Evolutionary conservation across 345 rosid genomes (phyloP).

Genomic region (Brassica rapa): DNA sequence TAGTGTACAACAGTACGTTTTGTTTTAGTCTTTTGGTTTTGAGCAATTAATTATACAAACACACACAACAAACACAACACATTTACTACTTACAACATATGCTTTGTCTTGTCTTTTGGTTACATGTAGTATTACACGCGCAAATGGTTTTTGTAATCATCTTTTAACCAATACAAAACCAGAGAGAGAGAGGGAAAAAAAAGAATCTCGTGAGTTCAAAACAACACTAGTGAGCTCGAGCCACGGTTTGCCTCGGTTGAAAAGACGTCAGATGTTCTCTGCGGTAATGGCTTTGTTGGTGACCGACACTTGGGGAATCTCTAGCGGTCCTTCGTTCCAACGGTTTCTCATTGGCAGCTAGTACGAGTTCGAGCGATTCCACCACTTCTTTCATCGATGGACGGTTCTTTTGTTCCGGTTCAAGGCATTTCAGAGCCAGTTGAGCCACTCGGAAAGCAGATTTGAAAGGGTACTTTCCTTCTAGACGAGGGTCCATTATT

Average conservation of each 20-base stretch:
- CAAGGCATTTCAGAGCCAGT: slow-evolving; percentile 73
- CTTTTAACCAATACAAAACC: slow-evolving; percentile 22
- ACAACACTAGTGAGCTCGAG: slow-evolving; percentile 37
- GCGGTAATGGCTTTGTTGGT: slow-evolving; percentile 45
- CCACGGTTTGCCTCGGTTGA: slow-evolving; percentile 44
- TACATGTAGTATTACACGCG: slow-evolving; percentile 6
- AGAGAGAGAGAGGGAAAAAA: not conserved
- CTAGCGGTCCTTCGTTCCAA: slow-evolving; percentile 54
- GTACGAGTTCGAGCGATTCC: slow-evolving; percentile 58
- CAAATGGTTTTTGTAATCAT: not conserved
- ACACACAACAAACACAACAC: not conserved
- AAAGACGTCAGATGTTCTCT: slow-evolving; percentile 57
- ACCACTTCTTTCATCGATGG: slow-evolving; percentile 88
- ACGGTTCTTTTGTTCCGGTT: slow-evolving; percentile 64
- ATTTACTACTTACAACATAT: not conserved
- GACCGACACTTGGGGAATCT: slow-evolving; percentile 33
- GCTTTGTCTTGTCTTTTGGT: slow-evolving; percentile 11
- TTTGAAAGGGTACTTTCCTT: slow-evolving; percentile 81
- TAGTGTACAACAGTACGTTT: too few relatives aligned
- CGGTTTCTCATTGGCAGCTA: slow-evolving; percentile 53
- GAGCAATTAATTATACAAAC: too few relatives aligned
- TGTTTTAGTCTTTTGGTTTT: too few relatives aligned
- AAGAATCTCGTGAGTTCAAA: slow-evolving; percentile 33
- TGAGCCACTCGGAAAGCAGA: slow-evolving; percentile 66
- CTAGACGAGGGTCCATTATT: slow-evolving; percentile 69